Base-by-base conservation (phyloP, 345 rosid species). In the Pugionium cornutum region DNA sequence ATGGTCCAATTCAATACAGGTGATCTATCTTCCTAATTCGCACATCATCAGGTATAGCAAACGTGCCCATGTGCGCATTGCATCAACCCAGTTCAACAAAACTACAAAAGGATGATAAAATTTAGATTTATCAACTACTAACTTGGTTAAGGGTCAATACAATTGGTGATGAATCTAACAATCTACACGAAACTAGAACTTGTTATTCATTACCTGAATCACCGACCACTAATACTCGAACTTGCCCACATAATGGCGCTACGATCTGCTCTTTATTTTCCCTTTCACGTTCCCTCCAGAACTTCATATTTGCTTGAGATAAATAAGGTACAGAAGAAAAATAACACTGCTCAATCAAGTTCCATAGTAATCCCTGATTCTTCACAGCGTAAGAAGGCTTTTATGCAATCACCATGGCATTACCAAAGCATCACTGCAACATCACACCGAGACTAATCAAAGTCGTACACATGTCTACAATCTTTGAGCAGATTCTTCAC, bases 191-290 rank as follows among this genome's bases (percentile, higher is more conserved):
- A 43, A 35, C 0, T 36, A 44, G 18, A 7, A 35, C 2, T 28
- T 31, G 64, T 30, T 8, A 18, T 56, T 1, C 74, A 0, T 18
- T 18, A 89, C 99, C 99, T 71, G 99, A 91, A 53, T 91, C 99
- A 51, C 99, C 99, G 74, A 91, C 97, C 9, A 95, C 88, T 49
- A 95, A 88, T 61, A 91, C 99, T 72, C 99, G 86, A 73, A 91
- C 96, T 81, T 91, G 99, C 4, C 99, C 99, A 64, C 89, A 87
- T 39, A 87, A 88, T 7, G 88, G 87, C n/a, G 84, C 87, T 27
- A 86, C 83, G 51, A 82, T 84, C 42, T 71, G 88, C 31, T 86
- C 92, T 74, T 90, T 95, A 68, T 34, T 78, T 9, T 91, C 99
- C 82, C 88, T 87, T 74, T 87, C 95, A 43, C 92, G 96, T 70